A percentile compares a stretch with the other conserved stretches of the same genome.
Conservation (phyloP, 2,329 filamentous ascomycete species). For the Penicillium hordei region DNA sequence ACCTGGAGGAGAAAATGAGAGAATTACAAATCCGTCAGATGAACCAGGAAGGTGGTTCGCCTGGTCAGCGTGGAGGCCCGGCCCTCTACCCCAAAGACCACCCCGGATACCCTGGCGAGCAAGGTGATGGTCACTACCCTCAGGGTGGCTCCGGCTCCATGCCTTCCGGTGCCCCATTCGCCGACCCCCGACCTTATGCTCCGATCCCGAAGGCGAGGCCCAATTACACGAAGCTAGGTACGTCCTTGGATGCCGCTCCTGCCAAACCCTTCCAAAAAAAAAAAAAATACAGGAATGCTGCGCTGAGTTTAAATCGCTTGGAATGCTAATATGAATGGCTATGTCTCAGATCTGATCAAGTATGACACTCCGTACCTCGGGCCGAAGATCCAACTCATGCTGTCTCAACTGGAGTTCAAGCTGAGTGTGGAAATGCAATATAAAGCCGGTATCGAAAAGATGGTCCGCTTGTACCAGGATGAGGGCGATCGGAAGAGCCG, state of each 20-base stretch:
- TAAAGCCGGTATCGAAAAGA: slow-evolving; percentile 97
- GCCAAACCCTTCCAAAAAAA: not conserved
- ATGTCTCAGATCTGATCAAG: slow-evolving; percentile 84
- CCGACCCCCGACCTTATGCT: slow-evolving; percentile 67
- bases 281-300: not conserved
- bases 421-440: slow-evolving; percentile 98
- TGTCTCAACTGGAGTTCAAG: slow-evolving; percentile 98
- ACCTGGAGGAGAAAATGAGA: slow-evolving; percentile 87
- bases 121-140: slow-evolving; percentile 56
- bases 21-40: slow-evolving; percentile 82
- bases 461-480: slow-evolving; percentile 96
- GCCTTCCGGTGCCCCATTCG: slow-evolving; percentile 77
- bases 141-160: slow-evolving; percentile 69
- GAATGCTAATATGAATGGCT: slow-evolving; percentile 21
- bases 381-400: slow-evolving; percentile 97
- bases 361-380: slow-evolving; percentile 95
- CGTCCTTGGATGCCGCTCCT: slow-evolving; percentile 30
- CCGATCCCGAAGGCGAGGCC: slow-evolving; percentile 71
- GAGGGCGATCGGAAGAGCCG: slow-evolving; percentile 96
- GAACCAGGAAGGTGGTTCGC: slow-evolving; percentile 51
- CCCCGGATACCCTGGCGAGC: slow-evolving; percentile 54
- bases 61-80: slow-evolving; percentile 51
- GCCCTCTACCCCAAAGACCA: slow-evolving; percentile 73
- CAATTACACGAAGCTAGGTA: slow-evolving; percentile 96
- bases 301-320: slow-evolving; percentile 7